These are phyloP conservation scores for Blumeria graminis DNA, from an alignment of 2,329 filamentous ascomycete species.

Conservation along the genomic window DNA sequence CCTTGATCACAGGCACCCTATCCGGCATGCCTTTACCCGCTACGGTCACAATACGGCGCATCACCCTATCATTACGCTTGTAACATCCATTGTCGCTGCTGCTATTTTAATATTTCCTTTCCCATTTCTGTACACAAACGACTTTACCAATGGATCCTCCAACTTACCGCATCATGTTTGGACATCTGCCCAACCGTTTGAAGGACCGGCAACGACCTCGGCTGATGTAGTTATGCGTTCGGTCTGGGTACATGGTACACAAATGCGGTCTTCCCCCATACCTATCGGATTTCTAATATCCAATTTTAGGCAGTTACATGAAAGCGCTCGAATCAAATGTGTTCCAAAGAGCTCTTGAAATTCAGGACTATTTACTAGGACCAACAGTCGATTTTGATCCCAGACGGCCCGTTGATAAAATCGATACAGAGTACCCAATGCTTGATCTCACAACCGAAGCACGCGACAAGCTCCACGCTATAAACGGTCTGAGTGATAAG, in stretches of 20 bases:
- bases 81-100: conserved; percentile 48
- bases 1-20: conserved; percentile 36
- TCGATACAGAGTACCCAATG: conserved; percentile 2
- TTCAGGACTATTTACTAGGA: conserved; percentile 47
- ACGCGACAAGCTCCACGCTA: conserved; percentile 31
- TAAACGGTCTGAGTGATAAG: conserved; percentile 33
- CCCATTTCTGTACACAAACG: conserved; percentile 48
- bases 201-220: conserved; percentile 23
- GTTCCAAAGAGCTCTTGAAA: conserved; percentile 37
- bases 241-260: conserved; percentile 48
- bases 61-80: conserved; percentile 49
- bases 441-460: conserved; percentile 14
- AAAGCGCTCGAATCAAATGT: conserved; percentile 42
- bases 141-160: conserved; percentile 45
- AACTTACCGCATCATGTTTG: conserved; percentile 59
- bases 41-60: conserved; percentile 48
- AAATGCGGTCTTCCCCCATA: background rate
- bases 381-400: conserved; percentile 31
- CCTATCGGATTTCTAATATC: conserved; percentile 4
- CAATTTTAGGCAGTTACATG: conserved; percentile 36
- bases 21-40: conserved; percentile 38
- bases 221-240: conserved; percentile 63
- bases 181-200: conserved; percentile 45
- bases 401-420: conserved; percentile 13
- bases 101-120: conserved; percentile 50